phyloP scores from a whole-genome alignment of 2,329 filamentous ascomycete genomes.

The Fusarium torulosum region DNA sequence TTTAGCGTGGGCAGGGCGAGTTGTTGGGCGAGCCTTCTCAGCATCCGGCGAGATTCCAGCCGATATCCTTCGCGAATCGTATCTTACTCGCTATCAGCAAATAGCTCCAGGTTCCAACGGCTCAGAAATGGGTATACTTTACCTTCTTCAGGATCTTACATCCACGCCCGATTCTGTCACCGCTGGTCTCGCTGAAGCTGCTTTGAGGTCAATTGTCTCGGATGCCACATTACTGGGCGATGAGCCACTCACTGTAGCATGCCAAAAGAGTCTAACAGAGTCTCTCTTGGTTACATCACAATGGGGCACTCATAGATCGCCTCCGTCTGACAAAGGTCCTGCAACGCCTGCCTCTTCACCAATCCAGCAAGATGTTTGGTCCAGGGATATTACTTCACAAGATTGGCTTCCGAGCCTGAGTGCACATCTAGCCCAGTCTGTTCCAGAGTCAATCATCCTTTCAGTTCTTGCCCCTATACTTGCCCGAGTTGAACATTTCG shows the following conservation, averaged over 20 bases:
- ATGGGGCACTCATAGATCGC: conserved; percentile 68
- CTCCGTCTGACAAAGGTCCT: conserved; percentile 63
- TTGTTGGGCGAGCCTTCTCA: conserved; percentile 86
- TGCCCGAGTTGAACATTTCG: conserved; percentile 74
- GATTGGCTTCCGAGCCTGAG: conserved; percentile 74
- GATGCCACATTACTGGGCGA: conserved; percentile 63
- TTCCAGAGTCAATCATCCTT: conserved; percentile 75
- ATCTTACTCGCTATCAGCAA: conserved; percentile 63
- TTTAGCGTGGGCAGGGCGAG: conserved; percentile 85
- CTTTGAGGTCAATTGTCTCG: conserved; percentile 68
- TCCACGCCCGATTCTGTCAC: conserved; percentile 67
- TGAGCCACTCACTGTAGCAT: conserved; percentile 62
- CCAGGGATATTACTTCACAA: conserved; percentile 57
- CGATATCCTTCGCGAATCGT: conserved; percentile 71
- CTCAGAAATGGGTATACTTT: conserved; percentile 74
- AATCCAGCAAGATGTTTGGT: conserved; percentile 49
- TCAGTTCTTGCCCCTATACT: conserved; percentile 76
- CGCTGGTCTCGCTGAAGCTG: conserved; percentile 71
- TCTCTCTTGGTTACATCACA: conserved; percentile 66
- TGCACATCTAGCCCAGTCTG: conserved; percentile 70
- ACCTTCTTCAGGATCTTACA: conserved; percentile 71
- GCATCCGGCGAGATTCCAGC: conserved; percentile 76
- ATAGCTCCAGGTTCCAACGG: conserved; percentile 61
- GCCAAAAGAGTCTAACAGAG: conserved; percentile 64
- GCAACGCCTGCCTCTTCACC: conserved; percentile 7